Evolutionary conservation across 2,329 filamentous ascomycete species (phyloP), one percentile per base, ranked within the genome.

Genomic region (Aspergillus ruber): DNA sequence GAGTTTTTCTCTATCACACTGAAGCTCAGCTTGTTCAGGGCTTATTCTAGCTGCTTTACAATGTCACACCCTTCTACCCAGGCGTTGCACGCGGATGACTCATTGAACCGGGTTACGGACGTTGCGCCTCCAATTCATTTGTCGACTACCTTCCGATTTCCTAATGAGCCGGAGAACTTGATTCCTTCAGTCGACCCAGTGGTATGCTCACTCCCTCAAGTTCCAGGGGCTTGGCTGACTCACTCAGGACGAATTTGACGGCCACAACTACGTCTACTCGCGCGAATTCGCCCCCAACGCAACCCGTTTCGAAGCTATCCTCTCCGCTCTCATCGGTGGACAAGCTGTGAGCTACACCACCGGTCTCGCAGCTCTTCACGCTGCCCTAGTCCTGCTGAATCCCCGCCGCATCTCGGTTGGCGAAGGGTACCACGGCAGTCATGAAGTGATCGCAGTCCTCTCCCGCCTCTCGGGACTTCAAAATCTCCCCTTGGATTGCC

Each of bases 371-470:
- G 87, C 90, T 43, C 90, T 96, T 72, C 88, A 96, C 68, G 90
- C 88, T 13, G 74, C 94, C 49, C 76, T 97, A 3, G 83, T 90
- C 10, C 83, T 83, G 58, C 70, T 95, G 4, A 90, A 94, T 65
- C 93, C 93, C 1, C 82, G 82, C 55, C 83, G 85, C 47, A 81
- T 97, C 46, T 85, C 88, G 51, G 88, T 97, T 51, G 83, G 84
- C 27, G 82, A 79, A 6, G 90, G 90, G 32, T 97, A 97, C 71
- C 91, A 97, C 70, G 93, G 93, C 53, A 94, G 88, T 69, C 89
- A 95, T 66, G 89, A 88, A 54, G 87, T 95, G n/a, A 80, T 96
- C 57, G 67, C 21, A 3, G 59, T 97, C 32, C 75, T 94, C 50
- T 70, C 79, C 43, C 86, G 88, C 52, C 82, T 97, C 35, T 88